A percentile compares a stretch with the other conserved stretches of the same genome.
Evolutionary conservation across 768 basidiomycete species (phyloP).

Genomic region (Mrakia hoshinonis): DNA sequence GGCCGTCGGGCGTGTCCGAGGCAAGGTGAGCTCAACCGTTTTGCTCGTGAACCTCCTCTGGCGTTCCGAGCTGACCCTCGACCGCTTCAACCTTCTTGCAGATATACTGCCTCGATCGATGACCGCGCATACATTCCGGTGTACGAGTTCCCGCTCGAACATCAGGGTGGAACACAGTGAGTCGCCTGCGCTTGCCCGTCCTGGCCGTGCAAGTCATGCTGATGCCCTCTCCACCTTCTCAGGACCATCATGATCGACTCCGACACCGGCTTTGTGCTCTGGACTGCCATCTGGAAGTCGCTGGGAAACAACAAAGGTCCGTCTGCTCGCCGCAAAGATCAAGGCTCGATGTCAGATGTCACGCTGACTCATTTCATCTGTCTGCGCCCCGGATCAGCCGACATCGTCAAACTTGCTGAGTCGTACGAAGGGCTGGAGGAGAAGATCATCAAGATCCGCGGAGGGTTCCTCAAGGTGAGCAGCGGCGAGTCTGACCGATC

Average conservation of each 20-base stretch:
- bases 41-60: not conserved
- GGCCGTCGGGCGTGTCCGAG: not conserved
- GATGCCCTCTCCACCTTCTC: not conserved
- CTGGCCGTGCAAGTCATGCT: too few species aligned
- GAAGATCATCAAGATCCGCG: slow-evolving; percentile 42
- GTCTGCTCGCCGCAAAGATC: not conserved
- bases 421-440: slow-evolving; percentile 82
- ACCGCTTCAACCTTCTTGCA: not conserved
- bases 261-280: slow-evolving; percentile 82
- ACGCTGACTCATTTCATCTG: not conserved
- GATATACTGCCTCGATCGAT: slow-evolving; percentile 28
- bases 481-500: not conserved
- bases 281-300: slow-evolving; percentile 80
- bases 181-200: too few species aligned
- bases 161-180: too few species aligned
- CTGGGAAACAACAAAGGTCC: slow-evolving; percentile 42
- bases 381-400: slow-evolving; percentile 46
- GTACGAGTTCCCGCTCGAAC: slow-evolving; percentile 71
- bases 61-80: too few species aligned
- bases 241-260: slow-evolving; percentile 90
- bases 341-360: slow-evolving; percentile 10
- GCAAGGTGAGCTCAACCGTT: not conserved
- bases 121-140: slow-evolving; percentile 52
- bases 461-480: slow-evolving; percentile 54
- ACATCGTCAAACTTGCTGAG: slow-evolving; percentile 88